These are phyloP conservation scores for Spizellomyces sp. DNA, from an alignment of 192 early-diverging fungal species.

Conservation along the genomic window DNA sequence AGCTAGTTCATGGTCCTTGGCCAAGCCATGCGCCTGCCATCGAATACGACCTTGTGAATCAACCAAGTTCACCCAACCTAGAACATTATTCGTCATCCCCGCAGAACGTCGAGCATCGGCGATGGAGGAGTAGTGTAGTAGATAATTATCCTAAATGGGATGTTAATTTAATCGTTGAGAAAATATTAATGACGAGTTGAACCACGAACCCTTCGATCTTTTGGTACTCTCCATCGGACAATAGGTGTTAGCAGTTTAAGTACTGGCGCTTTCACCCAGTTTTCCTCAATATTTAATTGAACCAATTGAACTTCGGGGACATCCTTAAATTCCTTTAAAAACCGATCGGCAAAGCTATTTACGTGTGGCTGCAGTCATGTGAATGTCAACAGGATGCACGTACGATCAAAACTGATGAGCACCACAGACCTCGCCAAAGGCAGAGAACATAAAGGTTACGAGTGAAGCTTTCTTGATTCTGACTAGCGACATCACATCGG, in stretches of 20 bases:
- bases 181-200: no score
- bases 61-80: slow-evolving; percentile 57
- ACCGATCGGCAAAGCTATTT: slow-evolving; percentile 31
- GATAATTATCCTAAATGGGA: slow-evolving; percentile 29
- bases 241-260: slow-evolving; percentile 34
- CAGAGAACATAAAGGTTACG: slow-evolving; percentile 45
- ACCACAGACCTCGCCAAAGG: slow-evolving; percentile 47
- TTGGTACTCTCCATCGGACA: slow-evolving; percentile 35
- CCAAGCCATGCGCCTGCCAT: slow-evolving; percentile 55
- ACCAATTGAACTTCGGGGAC: slow-evolving; percentile 26
- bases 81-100: slow-evolving; percentile 47
- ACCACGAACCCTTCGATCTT: slow-evolving; percentile 11
- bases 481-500: slow-evolving; percentile 34
- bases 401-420: not conserved
- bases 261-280: slow-evolving; percentile 40
- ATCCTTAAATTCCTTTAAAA: slow-evolving; percentile 34
- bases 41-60: slow-evolving; percentile 40
- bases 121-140: slow-evolving; percentile 43
- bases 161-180: no score
- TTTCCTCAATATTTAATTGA: slow-evolving; percentile 47
- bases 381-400: slow-evolving; percentile 5
- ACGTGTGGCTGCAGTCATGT: slow-evolving; percentile 25
- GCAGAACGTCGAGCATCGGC: slow-evolving; percentile 20
- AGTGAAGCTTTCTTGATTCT: slow-evolving; percentile 28
- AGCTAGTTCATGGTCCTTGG: slow-evolving; percentile 43